These are phyloP conservation scores for Pichia heedii DNA, from an alignment of 805 yeast species.

Conservation along the genomic window DNA sequence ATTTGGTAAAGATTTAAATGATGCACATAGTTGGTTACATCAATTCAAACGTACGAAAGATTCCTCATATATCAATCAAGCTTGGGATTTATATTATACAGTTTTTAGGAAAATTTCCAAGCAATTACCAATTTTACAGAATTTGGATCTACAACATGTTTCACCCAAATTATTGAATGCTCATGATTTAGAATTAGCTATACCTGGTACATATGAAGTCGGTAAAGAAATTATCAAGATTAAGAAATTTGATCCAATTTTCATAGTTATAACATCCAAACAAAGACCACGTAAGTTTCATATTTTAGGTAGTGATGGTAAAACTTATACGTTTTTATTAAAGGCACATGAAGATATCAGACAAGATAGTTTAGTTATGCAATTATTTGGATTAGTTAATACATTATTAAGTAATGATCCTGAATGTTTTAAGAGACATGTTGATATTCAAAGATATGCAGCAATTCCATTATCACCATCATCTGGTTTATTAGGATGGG, in stretches of 20 bases:
- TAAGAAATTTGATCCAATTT: constrained; percentile 66
- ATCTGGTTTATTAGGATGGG: constrained; percentile 97
- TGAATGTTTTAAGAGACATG: constrained; percentile 91
- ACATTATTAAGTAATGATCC: constrained; percentile 83
- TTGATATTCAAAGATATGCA: constrained; percentile 84
- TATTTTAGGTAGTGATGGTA: constrained; percentile 85
- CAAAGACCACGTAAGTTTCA: constrained; percentile 88
- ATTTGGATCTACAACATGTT: constrained; percentile 83
- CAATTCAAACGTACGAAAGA: constrained; percentile 81
- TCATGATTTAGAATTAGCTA: constrained; percentile 73
- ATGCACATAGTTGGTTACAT: constrained; percentile 89
- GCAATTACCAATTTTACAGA: constrained; percentile 78
- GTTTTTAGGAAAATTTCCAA: constrained; percentile 87
- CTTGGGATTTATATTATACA: constrained; percentile 94
- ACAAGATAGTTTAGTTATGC: constrained; percentile 97
- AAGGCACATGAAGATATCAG: constrained; percentile 98
- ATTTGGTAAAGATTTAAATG: constrained; percentile 85
- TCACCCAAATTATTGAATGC: constrained; percentile 84
- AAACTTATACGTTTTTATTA: constrained; percentile 68
- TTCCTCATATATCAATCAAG: constrained; percentile 82
- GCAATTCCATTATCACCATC: constrained; percentile 96
- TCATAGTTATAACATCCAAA: constrained; percentile 85
- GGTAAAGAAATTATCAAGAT: constrained; percentile 73
- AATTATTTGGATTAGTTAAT: constrained; percentile 89
- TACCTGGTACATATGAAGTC: constrained; percentile 88